These are phyloP conservation scores for Penicillium sp. DNA, from an alignment of 2,329 filamentous ascomycete species.

Conservation along the genomic window DNA sequence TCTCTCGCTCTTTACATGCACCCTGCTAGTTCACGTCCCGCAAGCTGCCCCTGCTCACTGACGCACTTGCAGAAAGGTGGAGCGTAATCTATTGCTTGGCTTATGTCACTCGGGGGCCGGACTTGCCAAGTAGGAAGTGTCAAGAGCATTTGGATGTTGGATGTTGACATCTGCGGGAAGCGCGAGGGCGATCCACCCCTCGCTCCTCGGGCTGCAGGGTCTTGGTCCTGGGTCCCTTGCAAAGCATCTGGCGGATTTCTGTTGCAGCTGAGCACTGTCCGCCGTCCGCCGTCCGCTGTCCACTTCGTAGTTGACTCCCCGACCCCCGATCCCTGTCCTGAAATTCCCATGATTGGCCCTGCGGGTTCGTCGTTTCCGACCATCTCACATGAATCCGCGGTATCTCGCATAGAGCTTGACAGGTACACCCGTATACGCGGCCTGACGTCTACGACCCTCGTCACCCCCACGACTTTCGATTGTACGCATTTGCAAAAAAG, in stretches of 20 bases:
- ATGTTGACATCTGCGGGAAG: slow-evolving; percentile 3
- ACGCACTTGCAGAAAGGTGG: slow-evolving; percentile 26
- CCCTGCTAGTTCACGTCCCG: slow-evolving; percentile 4
- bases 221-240: slow-evolving; percentile 17
- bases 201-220: slow-evolving; percentile 19
- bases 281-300: neutral
- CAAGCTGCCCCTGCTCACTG: slow-evolving; percentile 20
- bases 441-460: neutral
- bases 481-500: neutral
- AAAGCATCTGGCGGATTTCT: neutral
- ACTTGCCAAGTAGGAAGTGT: neutral
- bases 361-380: neutral
- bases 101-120: slow-evolving; percentile 19
- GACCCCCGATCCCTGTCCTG: slow-evolving; percentile 12
- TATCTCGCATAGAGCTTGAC: slow-evolving; percentile 23
- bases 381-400: slow-evolving; percentile 22
- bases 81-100: slow-evolving; percentile 22
- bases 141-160: neutral
- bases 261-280: neutral
- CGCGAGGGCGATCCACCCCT: slow-evolving; percentile 6
- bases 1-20: neutral
- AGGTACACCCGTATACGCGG: slow-evolving; percentile 8
- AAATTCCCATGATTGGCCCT: slow-evolving; percentile 13
- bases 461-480: neutral
- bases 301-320: neutral